A percentile compares a stretch with the other conserved stretches of the same genome.
Evolutionary conservation across 2,329 filamentous ascomycete genomes (phyloP).

Genomic region (Canariomyces notabilis): DNA sequence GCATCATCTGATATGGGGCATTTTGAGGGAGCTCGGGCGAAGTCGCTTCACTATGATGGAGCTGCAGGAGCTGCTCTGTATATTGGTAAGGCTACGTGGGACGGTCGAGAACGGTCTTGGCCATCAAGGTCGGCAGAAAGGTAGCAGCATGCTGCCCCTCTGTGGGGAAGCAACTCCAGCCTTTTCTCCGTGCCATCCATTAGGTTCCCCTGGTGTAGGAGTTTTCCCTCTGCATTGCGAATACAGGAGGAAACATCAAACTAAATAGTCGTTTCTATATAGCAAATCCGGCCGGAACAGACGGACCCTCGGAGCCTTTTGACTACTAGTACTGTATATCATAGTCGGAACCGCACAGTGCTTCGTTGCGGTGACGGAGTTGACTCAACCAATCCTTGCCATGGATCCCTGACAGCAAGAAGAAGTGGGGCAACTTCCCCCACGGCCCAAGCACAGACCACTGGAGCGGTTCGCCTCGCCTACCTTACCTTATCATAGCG

Average conservation of each 20-base stretch:
- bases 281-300: too few relatives aligned
- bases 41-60: not conserved
- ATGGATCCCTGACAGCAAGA: not conserved
- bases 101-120: slow-evolving; percentile 13
- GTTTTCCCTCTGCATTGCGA: too few relatives aligned
- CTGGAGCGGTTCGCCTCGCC: too few relatives aligned
- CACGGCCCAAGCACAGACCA: too few relatives aligned
- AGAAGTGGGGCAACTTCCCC: not conserved
- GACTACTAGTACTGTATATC: not conserved
- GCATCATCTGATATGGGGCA: slow-evolving; percentile 14
- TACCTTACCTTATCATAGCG: too few relatives aligned
- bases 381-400: not conserved
- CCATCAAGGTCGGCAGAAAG: slow-evolving; percentile 7
- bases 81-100: slow-evolving; percentile 11
- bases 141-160: slow-evolving; percentile 1
- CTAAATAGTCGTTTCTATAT: too few relatives aligned
- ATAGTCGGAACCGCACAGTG: not conserved
- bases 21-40: not conserved
- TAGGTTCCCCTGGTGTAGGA: too few relatives aligned
- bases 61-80: not conserved
- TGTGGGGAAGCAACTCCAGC: slow-evolving; percentile 5
- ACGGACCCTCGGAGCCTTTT: too few relatives aligned
- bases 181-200: too few relatives aligned
- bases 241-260: too few relatives aligned
- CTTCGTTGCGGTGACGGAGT: not conserved